A percentile compares a stretch with the other conserved stretches of the same genome.
Evolutionary conservation across 768 basidiomycete genomes (phyloP).

Genomic region (Cystobasidiopsis lactophilus): DNA sequence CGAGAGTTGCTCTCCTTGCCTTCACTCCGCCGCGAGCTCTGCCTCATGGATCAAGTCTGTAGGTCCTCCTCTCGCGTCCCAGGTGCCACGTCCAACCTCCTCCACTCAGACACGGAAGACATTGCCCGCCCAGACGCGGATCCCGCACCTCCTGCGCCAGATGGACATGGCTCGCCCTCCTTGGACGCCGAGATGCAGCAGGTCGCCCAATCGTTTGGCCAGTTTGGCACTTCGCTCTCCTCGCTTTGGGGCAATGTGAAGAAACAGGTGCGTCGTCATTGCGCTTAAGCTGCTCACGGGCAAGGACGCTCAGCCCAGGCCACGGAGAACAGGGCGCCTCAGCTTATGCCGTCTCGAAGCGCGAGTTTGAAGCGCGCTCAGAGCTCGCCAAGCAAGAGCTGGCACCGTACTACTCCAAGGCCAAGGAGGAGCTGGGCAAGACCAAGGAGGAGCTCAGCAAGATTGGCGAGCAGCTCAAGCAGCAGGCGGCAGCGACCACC

Average conservation of each 20-base stretch:
- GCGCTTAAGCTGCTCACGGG: neutral
- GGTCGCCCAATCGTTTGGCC: neutral
- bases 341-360: neutral
- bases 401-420: constrained; percentile 10
- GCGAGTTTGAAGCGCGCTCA: constrained; percentile 7
- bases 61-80: too few relatives aligned
- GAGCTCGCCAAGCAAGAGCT: constrained; percentile 4
- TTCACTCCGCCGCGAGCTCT: too few relatives aligned
- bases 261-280: constrained; percentile 5
- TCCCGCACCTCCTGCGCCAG: neutral
- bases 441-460: constrained; percentile 4
- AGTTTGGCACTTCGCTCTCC: constrained; percentile 7
- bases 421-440: constrained; percentile 9
- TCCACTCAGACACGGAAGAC: neutral
- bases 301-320: too few relatives aligned
- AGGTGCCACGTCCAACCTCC: too few relatives aligned
- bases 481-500: constrained; percentile 1
- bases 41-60: too few relatives aligned
- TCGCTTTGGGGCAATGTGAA: constrained; percentile 9
- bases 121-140: neutral
- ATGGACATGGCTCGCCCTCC: too few relatives aligned
- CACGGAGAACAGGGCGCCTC: neutral
- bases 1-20: too few relatives aligned
- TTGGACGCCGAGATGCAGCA: constrained; percentile 10
- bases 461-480: constrained; percentile 8